Percentiles rank a stretch among this genome's conserved stretches.
phyloP scores from a whole-genome alignment of 228 moss, liverwort and hornwort species.

The Sphagnum fallax region DNA sequence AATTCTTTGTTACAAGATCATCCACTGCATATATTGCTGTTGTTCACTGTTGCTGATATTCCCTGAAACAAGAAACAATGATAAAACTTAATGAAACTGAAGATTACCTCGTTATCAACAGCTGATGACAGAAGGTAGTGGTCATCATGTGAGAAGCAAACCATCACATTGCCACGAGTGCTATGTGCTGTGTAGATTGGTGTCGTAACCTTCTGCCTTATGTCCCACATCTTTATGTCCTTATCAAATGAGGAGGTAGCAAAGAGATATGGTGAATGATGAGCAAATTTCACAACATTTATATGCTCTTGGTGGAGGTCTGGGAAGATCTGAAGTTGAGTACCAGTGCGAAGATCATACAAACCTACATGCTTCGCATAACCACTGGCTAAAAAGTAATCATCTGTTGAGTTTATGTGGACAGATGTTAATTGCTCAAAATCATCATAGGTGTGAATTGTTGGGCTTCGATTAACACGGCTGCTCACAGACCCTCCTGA shows the following conservation, averaged over 20 bases:
- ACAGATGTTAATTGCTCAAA: slow-evolving; percentile 79
- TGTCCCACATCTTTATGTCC: slow-evolving; percentile 86
- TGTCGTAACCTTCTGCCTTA: slow-evolving; percentile 56
- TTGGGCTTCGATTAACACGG: slow-evolving; percentile 49
- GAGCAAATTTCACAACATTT: slow-evolving; percentile 82
- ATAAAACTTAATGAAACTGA: not conserved
- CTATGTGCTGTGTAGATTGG: slow-evolving; percentile 68
- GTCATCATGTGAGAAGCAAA: slow-evolving; percentile 75
- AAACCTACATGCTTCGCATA: slow-evolving; percentile 78
- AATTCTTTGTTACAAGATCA: not conserved
- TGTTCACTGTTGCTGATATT: too few relatives aligned
- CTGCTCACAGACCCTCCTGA: slow-evolving; percentile 20
- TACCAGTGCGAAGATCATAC: slow-evolving; percentile 78
- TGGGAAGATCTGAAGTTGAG: slow-evolving; percentile 49
- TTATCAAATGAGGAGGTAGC: slow-evolving; percentile 80
- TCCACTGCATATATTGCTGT: too few relatives aligned
- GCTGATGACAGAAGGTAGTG: slow-evolving; percentile 82
- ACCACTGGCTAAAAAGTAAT: slow-evolving; percentile 79
- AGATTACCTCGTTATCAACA: slow-evolving; percentile 72
- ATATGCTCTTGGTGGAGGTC: slow-evolving; percentile 77
- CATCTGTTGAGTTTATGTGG: slow-evolving; percentile 74
- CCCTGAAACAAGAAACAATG: too few relatives aligned
- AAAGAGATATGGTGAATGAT: slow-evolving; percentile 73
- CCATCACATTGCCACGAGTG: slow-evolving; percentile 75
- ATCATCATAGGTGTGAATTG: slow-evolving; percentile 70